A percentile compares a stretch with the other conserved stretches of the same genome.
Evolutionary conservation across 257 asterid genomes (phyloP).

Genomic region (Solanum pennellii): DNA sequence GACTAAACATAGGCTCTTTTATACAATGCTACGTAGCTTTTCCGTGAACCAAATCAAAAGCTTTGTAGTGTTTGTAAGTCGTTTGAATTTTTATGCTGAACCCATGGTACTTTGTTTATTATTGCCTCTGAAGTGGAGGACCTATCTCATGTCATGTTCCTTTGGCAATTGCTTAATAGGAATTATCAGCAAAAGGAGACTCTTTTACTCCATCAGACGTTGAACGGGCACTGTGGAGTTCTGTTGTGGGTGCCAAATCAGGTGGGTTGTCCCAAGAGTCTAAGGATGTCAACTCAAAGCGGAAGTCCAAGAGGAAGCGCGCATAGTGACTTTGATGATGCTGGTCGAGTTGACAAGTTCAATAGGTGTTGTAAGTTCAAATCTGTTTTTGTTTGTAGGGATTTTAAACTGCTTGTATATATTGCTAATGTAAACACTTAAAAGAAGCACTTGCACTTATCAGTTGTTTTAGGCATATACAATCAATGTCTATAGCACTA

Average conservation of each 20-base stretch:
- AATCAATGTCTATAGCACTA: background rate
- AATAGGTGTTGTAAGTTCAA: background rate
- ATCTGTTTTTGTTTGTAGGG: background rate
- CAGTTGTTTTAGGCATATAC: background rate
- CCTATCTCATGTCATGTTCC: background rate
- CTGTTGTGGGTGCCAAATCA: conserved; percentile 22
- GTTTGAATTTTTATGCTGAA: background rate
- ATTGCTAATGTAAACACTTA: background rate
- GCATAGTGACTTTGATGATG: conserved; percentile 10
- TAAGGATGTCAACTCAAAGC: conserved; percentile 2
- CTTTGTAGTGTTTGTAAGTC: background rate
- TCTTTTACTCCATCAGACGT: conserved; percentile 63
- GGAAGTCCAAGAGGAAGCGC: conserved; percentile 42
- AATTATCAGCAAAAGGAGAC: conserved; percentile 35
- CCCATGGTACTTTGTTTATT: background rate
- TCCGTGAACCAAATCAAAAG: background rate
- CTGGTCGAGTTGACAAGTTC: background rate
- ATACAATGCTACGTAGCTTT: background rate
- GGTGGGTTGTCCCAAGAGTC: conserved; percentile 12
- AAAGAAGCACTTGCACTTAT: background rate
- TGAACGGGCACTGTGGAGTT: conserved; percentile 85
- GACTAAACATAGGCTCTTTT: background rate
- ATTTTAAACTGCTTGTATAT: background rate
- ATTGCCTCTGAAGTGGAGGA: background rate
- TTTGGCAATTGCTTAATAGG: conserved; percentile 17